Conservation (phyloP, 2,329 filamentous ascomycete species). For the Colletotrichum eleusines region DNA sequence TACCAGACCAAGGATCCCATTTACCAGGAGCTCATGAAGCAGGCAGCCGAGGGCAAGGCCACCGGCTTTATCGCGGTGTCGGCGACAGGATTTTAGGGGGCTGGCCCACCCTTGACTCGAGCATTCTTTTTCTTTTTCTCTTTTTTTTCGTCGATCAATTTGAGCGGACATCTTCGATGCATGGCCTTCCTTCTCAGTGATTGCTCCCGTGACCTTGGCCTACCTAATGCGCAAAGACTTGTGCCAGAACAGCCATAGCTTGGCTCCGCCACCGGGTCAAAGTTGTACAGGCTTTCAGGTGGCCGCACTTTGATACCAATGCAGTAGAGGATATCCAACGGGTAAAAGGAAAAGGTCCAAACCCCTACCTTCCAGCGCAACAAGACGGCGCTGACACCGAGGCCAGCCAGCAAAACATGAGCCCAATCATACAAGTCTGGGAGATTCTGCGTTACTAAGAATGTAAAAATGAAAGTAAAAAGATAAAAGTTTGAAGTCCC, state of each 20-base stretch:
- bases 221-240: background rate
- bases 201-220: background rate
- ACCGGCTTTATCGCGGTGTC: conserved; percentile 32
- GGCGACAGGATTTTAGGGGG: conserved; percentile 25
- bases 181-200: background rate
- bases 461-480: too few species aligned
- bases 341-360: background rate
- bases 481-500: too few species aligned
- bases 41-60: conserved; percentile 37
- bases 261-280: background rate
- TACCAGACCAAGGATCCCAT: conserved; percentile 37
- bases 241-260: background rate
- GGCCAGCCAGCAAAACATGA: background rate
- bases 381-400: background rate
- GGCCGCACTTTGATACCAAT: background rate
- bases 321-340: background rate
- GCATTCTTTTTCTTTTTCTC: too few species aligned
- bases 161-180: background rate
- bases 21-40: conserved; percentile 37
- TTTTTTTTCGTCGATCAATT: too few species aligned
- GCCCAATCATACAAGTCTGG: background rate
- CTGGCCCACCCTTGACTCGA: background rate
- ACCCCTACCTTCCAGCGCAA: background rate
- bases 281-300: background rate
- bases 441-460: background rate